Evolutionary conservation across 1,284 basidiomycete species (phyloP), one percentile per base, ranked within the genome.

Genomic region (Marasmius oreades): DNA sequence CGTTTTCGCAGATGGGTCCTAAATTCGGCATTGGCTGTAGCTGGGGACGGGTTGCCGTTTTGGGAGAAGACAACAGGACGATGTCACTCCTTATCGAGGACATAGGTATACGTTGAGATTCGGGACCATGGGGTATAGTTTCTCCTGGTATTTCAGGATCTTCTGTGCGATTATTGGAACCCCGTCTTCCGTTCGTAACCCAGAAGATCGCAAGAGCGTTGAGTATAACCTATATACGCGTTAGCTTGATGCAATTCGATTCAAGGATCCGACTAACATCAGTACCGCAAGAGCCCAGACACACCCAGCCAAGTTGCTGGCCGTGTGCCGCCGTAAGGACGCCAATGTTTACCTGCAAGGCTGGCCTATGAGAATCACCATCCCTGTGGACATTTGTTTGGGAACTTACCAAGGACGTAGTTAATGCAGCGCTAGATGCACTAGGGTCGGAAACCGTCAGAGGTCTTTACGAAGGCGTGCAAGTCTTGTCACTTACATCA

Each of bases 371-470:
- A 45, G 20, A 5, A 7, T 23, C 12, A 22, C 10, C 20, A n/a
- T 45, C 44, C 2, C 5, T 51, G 70, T 57, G 42, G 18, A 16
- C 8, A 39, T 31, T 23, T 10, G 28, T 31, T 31, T 31, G 4
- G 28, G 28, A 16, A 45, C 24, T 16, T 24, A 65, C 67, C 18
- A 67, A 63, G 0, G 70, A 73, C 2, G 73, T 74, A 18, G 68
- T 65, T 4, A 80, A 69, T 0, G 77, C 74, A 12, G 73, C 70
- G 18, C 64, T 57, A 0, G 78, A 71, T 1, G 77, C 76, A 51
- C 73, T 73, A 26, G 46, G 6, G 20, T 26, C 26, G 28, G 23
- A 44, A 36, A 28, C 5, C 28, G 45, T 50, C 16, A 28, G 39
- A 12, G 31, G 14, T 24, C n/a, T 8, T n/a, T 39, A 20, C n/a